phyloP scores from a whole-genome alignment of 75 land plant genomes.

The Picea glauca region DNA sequence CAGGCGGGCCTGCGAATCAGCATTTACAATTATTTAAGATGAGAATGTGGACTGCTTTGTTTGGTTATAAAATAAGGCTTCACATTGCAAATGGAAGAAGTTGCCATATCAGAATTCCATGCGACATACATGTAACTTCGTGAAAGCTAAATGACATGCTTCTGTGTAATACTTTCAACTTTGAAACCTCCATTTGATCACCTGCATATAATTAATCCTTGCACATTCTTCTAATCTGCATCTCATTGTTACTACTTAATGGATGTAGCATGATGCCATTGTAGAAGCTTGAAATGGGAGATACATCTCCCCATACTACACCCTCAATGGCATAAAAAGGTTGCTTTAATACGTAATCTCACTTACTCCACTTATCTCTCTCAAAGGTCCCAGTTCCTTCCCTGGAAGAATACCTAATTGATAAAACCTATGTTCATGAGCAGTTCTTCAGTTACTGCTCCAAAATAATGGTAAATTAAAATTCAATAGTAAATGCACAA shows the following conservation, averaged over 20 bases:
- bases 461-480: background rate
- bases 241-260: background rate
- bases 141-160: too few relatives aligned
- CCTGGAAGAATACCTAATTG: background rate
- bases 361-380: background rate
- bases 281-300: background rate
- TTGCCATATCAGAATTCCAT: too few relatives aligned
- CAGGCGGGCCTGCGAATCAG: too few relatives aligned
- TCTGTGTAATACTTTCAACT: background rate
- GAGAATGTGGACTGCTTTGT: too few relatives aligned
- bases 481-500: too few relatives aligned
- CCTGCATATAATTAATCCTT: background rate
- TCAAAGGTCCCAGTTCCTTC: background rate
- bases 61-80: too few relatives aligned
- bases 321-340: background rate
- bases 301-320: background rate
- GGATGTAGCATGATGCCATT: background rate
- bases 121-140: too few relatives aligned
- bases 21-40: too few relatives aligned
- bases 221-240: background rate
- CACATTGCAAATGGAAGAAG: too few relatives aligned
- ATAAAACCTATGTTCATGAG: background rate
- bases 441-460: background rate
- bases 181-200: background rate
- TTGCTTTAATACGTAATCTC: background rate